Conservation (phyloP, 176 grass and related monocot genomes). For the Carex parvula region DNA sequence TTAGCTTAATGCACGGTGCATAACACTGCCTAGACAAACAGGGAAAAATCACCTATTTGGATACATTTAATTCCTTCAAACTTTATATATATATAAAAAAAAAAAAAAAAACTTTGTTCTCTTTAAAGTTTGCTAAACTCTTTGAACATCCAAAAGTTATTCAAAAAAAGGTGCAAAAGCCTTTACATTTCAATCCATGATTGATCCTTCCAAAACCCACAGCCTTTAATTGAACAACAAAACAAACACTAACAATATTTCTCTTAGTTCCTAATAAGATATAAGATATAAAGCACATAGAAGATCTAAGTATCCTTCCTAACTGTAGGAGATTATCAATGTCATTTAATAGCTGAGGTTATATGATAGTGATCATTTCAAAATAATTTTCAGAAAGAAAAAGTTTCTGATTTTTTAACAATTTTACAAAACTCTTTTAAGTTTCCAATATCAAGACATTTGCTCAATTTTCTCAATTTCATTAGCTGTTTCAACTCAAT, state of each 20-base stretch:
- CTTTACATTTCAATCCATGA: too few relatives aligned
- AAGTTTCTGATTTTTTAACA: too few relatives aligned
- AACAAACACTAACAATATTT: neutral
- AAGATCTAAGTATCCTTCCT: neutral
- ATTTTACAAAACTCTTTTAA: too few relatives aligned
- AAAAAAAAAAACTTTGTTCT: too few relatives aligned
- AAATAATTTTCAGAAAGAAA: too few relatives aligned
- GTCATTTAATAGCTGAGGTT: neutral
- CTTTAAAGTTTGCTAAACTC: too few relatives aligned
- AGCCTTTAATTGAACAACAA: neutral
- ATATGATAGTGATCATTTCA: neutral
- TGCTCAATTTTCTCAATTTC: too few relatives aligned
- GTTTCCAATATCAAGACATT: too few relatives aligned
- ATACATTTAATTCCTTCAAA: too few relatives aligned
- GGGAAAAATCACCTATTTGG: neutral
- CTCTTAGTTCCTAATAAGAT: neutral
- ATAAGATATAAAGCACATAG: neutral
- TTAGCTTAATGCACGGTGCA: constrained; percentile 4
- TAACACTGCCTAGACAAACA: neutral
- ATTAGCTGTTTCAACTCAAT: too few relatives aligned
- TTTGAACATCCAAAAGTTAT: neutral
- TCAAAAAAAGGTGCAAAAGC: neutral
- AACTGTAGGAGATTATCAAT: neutral
- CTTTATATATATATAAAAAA: too few relatives aligned
- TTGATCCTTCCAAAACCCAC: neutral